phyloP scores from a whole-genome alignment of 129 eudicot genomes.

The Centaurea solstitialis region DNA sequence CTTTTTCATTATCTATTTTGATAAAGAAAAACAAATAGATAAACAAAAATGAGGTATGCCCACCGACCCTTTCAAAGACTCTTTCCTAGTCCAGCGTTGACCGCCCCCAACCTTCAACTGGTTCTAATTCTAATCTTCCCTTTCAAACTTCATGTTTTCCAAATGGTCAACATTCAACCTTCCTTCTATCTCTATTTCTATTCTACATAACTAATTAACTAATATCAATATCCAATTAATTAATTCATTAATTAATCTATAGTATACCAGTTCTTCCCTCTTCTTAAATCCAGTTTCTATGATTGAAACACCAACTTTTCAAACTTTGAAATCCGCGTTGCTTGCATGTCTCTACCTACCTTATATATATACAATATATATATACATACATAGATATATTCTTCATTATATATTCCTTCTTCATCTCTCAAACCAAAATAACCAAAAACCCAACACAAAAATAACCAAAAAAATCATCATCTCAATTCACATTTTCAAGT shows the following conservation, averaged over 20 bases:
- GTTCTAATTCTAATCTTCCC: not conserved
- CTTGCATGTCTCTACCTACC: slow-evolving; percentile 7
- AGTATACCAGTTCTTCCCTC: not conserved
- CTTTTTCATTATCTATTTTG: no score
- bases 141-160: slow-evolving; percentile 24
- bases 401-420: slow-evolving; percentile 12
- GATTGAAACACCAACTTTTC: slow-evolving; percentile 27
- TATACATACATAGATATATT: not conserved
- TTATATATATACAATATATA: slow-evolving; percentile 15
- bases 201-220: not conserved
- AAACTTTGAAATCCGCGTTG: slow-evolving; percentile 37
- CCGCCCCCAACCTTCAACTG: slow-evolving; percentile 14
- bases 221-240: no score
- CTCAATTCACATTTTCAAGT: not conserved
- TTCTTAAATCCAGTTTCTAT: slow-evolving; percentile 8
- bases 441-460: slow-evolving; percentile 13
- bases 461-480: not conserved
- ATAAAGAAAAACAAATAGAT: no score
- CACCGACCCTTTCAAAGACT: slow-evolving; percentile 35
- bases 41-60: not conserved
- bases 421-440: slow-evolving; percentile 10
- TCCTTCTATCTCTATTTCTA: slow-evolving; percentile 9
- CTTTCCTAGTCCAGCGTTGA: slow-evolving; percentile 20
- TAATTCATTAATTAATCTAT: not conserved
- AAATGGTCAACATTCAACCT: slow-evolving; percentile 39